Conservation (phyloP, 2,329 filamentous ascomycete species). For the Mycosphaerelloides madeirae region DNA sequence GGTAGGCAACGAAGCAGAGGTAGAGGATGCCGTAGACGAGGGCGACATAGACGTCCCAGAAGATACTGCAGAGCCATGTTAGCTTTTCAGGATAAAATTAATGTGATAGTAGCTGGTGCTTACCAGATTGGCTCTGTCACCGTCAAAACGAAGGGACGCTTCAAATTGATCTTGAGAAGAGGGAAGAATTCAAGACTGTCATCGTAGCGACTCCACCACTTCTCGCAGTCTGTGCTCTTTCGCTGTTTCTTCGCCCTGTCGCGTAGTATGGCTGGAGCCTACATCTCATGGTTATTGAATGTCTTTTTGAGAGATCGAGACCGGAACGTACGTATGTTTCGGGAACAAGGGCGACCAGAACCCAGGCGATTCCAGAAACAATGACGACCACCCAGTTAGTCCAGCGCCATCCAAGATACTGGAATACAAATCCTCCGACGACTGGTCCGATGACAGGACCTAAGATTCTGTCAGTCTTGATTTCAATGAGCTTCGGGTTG, state of each 20-base stretch:
- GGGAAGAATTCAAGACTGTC: constrained; percentile 59
- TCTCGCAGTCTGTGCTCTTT: constrained; percentile 63
- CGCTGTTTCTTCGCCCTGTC: constrained; percentile 60
- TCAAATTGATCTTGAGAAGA: constrained; percentile 69
- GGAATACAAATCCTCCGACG: constrained; percentile 74
- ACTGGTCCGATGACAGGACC: constrained; percentile 54
- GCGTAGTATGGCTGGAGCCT: constrained; percentile 64
- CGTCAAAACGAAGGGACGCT: constrained; percentile 70
- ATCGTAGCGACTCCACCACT: constrained; percentile 80
- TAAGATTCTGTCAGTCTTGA: neutral
- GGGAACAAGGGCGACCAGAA: constrained; percentile 56
- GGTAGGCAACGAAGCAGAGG: constrained; percentile 86
- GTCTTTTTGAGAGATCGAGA: too few relatives aligned
- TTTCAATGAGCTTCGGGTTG: neutral
- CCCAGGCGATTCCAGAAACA: constrained; percentile 57
- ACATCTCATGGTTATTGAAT: too few relatives aligned
- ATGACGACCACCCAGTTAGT: constrained; percentile 78
- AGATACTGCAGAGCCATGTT: constrained; percentile 49
- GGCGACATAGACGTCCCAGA: constrained; percentile 67
- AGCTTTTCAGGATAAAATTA: neutral
- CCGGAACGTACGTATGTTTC: constrained; percentile 83
- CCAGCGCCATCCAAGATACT: constrained; percentile 83
- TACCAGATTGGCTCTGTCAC: constrained; percentile 84
- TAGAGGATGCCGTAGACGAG: constrained; percentile 83
- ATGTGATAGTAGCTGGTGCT: constrained; percentile 41